Conservation (phyloP, 2,329 filamentous ascomycete genomes). For the Monascus ruber region DNA sequence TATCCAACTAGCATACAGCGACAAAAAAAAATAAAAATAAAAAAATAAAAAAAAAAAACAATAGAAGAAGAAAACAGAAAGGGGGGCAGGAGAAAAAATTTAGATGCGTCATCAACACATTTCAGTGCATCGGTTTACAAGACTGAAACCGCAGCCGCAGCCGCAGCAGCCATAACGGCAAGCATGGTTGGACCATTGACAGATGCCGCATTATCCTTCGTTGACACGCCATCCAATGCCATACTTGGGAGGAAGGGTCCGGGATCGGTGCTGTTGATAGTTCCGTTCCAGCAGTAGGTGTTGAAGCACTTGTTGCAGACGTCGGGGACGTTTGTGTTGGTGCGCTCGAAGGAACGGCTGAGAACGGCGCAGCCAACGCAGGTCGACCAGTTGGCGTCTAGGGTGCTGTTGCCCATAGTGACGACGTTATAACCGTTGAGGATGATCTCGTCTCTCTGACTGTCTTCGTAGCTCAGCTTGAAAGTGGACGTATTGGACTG, state of each 20-base stretch:
- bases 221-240: conserved; percentile 6
- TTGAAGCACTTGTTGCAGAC: conserved; percentile 67
- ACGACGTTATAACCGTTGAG: conserved; percentile 76
- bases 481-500: conserved; percentile 71
- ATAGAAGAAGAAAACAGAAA: not conserved
- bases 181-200: not conserved
- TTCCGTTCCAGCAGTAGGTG: conserved; percentile 91
- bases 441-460: conserved; percentile 64
- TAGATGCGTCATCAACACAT: not conserved
- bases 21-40: too few species aligned
- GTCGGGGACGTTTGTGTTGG: conserved; percentile 54
- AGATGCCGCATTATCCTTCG: not conserved
- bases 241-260: conserved; percentile 31
- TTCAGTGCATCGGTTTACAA: not conserved
- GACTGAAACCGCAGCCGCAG: not conserved
- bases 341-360: conserved; percentile 61
- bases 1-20: too few species aligned
- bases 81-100: not conserved
- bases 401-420: conserved; percentile 67
- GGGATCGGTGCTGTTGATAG: conserved; percentile 31
- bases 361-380: conserved; percentile 81
- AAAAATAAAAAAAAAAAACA: not conserved
- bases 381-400: conserved; percentile 60
- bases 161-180: conserved; percentile 1
- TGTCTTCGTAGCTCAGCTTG: conserved; percentile 49